Evolutionary conservation across 768 basidiomycete species (phyloP), one percentile per base, ranked within the genome.

Genomic region (Psilocybe tampanensis): DNA sequence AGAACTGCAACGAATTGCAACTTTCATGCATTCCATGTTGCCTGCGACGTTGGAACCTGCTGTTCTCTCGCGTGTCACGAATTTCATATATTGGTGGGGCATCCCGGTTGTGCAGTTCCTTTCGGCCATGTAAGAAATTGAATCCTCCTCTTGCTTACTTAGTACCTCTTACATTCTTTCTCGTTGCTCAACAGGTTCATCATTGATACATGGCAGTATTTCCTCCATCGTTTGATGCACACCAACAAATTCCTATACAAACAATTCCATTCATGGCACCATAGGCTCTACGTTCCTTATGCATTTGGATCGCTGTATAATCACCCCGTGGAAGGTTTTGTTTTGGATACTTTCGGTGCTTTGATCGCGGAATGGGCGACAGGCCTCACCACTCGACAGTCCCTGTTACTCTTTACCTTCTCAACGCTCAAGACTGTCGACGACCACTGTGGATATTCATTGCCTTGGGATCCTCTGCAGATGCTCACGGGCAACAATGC

Each of bases 151-250:
- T 34, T 52, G 13, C 13, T 33, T 51, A 51, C 32, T 21, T 49
- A 51, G 56, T 52, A 55, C 39, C 33, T 66, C n/a, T 55, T 39
- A 23, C 47, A 19, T 36, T 21, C 18, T 12, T 42, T 21, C 2
- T 59, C 12, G 3, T 33, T n/a, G 2, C 29, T 44, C 11, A 13
- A 11, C 17, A 96, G 97, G 78, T 92, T 97, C 72, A 68, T 95
- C 56, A 88, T 98, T 64, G 97, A 99, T 75, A 95, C 95, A 29
- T 98, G 94, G 94, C 95, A 99, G 71, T 99, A 98, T 74, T 95
- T 95, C 75, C 78, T 94, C 18, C 97, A 99, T 69, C 93, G 96
- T 36, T 72, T 77, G 42, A 93, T 97, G 89, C 97, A 98, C 75
- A 74, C 84, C 64, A 93, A 92, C 78, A 90, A 86, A 62, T 98